These are phyloP conservation scores for Oxyria digyna DNA, from an alignment of 148 eudicot genomes.

Conservation along the genomic window DNA sequence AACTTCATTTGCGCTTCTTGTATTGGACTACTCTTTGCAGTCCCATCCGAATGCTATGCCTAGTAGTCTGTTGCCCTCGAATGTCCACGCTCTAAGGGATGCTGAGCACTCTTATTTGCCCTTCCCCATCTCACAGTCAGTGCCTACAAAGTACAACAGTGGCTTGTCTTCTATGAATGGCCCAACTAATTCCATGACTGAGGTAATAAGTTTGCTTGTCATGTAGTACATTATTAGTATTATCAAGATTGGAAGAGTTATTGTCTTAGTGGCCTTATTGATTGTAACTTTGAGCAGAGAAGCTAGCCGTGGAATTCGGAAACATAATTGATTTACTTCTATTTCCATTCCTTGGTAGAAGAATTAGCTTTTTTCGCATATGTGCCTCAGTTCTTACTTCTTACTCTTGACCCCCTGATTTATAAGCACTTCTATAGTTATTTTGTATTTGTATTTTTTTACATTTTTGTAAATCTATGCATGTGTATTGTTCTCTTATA, in stretches of 20 bases:
- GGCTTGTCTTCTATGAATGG: conserved; percentile 46
- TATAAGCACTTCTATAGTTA: too few relatives aligned
- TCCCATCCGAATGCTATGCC: conserved; percentile 57
- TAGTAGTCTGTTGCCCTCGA: conserved; percentile 50
- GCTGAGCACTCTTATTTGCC: conserved; percentile 65
- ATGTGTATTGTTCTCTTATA: neutral
- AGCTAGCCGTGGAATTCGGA: too few relatives aligned
- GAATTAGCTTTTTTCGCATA: neutral
- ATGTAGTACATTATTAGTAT: neutral
- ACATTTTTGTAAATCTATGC: neutral
- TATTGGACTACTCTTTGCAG: conserved; percentile 19
- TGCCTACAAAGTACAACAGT: conserved; percentile 46
- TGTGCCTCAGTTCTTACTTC: neutral
- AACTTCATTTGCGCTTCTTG: neutral
- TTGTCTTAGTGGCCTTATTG: neutral
- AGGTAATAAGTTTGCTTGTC: conserved; percentile 31
- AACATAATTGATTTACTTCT: neutral
- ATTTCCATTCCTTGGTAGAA: neutral
- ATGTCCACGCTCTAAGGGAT: conserved; percentile 54
- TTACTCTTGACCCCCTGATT: too few relatives aligned
- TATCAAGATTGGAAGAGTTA: neutral
- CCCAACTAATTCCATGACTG: conserved; percentile 60
- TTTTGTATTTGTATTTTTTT: too few relatives aligned
- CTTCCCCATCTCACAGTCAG: conserved; percentile 50
- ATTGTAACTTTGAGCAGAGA: too few relatives aligned